Evolutionary conservation across 2,329 filamentous ascomycete species (phyloP), one percentile per base, ranked within the genome.

Genomic region (Aureobasidium sp.): DNA sequence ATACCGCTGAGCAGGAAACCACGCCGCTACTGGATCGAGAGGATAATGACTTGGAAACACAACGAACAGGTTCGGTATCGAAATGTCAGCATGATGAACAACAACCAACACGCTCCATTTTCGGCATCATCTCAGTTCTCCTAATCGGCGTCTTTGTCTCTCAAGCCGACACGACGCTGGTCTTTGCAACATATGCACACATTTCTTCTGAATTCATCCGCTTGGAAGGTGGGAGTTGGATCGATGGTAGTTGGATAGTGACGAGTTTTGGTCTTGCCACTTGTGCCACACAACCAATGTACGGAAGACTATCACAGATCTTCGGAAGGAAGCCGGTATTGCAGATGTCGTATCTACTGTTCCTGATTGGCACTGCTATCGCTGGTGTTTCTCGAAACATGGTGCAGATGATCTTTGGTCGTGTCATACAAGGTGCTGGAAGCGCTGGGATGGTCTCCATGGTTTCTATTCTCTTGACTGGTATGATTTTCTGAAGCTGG

Each of bases 101-200:
- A 27, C 23, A 29, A 17, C n/a, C 45, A 23, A 17, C 42, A n/a
- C 46, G 61, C 15, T 60, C 63, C 21, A 45, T 61, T 42, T 61
- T 58, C 33, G 59, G 61, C 25, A 46, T 61, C 58, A 46, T 72
- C 13, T 70, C 69, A 4, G 68, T 71, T 1, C 64, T 71, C 1
- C 60, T 71, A 1, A 64, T 71, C 77, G 83, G 82, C 11, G 82
- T 86, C 15, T 88, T 90, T 65, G 81, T 88, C 13, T 80, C 81
- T 7, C 84, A 85, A 59, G 80, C 82, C 17, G 87, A 90, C 67
- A 73, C 75, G 0, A 85, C 84, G 1, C 74, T 90, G 0, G 79
- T 90, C 0, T 73, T 90, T 33, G 86, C 87, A 0, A 87, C 86
- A 0, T 83, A 87, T 61, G 80, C 81, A 0, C 75, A 70, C n/a